Conservation (phyloP, 306 rosid species). For the Casuarina equisetifolia region DNA sequence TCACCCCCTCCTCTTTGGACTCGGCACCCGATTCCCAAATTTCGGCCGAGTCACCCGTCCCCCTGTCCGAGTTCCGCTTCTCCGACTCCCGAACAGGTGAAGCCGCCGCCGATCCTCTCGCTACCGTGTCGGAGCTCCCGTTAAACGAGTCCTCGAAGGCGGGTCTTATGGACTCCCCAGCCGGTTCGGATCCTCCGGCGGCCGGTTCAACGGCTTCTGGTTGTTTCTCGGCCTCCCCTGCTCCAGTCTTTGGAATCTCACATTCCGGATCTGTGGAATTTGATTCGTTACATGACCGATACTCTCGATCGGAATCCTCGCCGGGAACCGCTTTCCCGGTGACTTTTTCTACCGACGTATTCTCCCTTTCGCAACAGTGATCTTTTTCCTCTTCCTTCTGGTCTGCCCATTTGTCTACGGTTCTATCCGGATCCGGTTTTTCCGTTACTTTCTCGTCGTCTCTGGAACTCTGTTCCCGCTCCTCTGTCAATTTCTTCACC, state of each 20-base stretch:
- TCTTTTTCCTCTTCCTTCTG: neutral
- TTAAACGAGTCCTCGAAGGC: slow-evolving; percentile 32
- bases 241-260: neutral
- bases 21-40: slow-evolving; percentile 29
- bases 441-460: neutral
- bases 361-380: neutral
- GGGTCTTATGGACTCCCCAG: slow-evolving; percentile 7
- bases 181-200: slow-evolving; percentile 16
- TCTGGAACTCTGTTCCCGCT: slow-evolving; percentile 13
- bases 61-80: neutral
- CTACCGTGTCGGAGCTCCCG: slow-evolving; percentile 32
- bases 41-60: slow-evolving; percentile 14
- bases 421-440: slow-evolving; percentile 26
- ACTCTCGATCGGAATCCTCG: slow-evolving; percentile 3
- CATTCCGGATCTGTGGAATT: slow-evolving; percentile 24
- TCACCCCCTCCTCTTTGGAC: slow-evolving; percentile 19
- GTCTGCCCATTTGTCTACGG: neutral
- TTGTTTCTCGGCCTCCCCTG: neutral
- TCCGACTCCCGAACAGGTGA: neutral
- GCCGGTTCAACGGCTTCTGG: neutral
- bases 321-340: slow-evolving; percentile 7
- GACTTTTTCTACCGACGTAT: neutral
- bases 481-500: slow-evolving; percentile 29
- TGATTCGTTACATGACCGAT: slow-evolving; percentile 18
- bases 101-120: slow-evolving; percentile 21